Evolutionary conservation across 805 yeast genomes (phyloP).

Genomic region (Saccharomycodes ludwigii): DNA sequence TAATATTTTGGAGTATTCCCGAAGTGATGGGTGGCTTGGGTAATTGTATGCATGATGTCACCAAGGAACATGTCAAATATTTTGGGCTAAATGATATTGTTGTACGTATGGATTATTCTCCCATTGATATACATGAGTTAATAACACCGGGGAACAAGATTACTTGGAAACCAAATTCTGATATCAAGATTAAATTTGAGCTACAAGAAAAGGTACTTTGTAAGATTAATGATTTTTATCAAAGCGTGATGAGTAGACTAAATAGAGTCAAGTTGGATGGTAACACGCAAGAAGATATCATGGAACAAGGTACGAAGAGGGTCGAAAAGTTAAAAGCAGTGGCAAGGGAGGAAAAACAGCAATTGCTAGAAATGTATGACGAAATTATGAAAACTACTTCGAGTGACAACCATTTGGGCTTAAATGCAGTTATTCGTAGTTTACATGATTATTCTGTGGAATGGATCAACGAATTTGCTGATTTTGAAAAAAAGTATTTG

Average conservation of each 20-base stretch:
- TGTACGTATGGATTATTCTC: slow-evolving; percentile 65
- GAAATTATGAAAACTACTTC: slow-evolving; percentile 40
- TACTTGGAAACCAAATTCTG: slow-evolving; percentile 60
- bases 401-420: slow-evolving; percentile 53
- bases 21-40: slow-evolving; percentile 46
- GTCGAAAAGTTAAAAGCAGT: slow-evolving; percentile 45
- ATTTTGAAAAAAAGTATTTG: slow-evolving; percentile 63
- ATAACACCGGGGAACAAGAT: slow-evolving; percentile 63
- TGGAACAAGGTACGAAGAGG: slow-evolving; percentile 52
- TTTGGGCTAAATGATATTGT: slow-evolving; percentile 73
- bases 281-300: slow-evolving; percentile 55
- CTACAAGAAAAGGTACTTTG: slow-evolving; percentile 39
- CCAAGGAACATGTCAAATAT: slow-evolving; percentile 70
- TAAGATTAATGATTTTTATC: slow-evolving; percentile 52
- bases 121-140: slow-evolving; percentile 67
- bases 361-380: slow-evolving; percentile 33
- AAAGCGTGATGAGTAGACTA: slow-evolving; percentile 57
- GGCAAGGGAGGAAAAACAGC: slow-evolving; percentile 38
- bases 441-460: slow-evolving; percentile 72
- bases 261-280: slow-evolving; percentile 59
- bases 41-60: slow-evolving; percentile 68
- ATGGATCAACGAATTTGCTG: slow-evolving; percentile 79
- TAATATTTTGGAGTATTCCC: slow-evolving; percentile 61
- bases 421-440: slow-evolving; percentile 57
- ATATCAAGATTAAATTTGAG: slow-evolving; percentile 56